These are phyloP conservation scores for Neurospora africana DNA, from an alignment of 495 filamentous ascomycete species.

Conservation along the genomic window DNA sequence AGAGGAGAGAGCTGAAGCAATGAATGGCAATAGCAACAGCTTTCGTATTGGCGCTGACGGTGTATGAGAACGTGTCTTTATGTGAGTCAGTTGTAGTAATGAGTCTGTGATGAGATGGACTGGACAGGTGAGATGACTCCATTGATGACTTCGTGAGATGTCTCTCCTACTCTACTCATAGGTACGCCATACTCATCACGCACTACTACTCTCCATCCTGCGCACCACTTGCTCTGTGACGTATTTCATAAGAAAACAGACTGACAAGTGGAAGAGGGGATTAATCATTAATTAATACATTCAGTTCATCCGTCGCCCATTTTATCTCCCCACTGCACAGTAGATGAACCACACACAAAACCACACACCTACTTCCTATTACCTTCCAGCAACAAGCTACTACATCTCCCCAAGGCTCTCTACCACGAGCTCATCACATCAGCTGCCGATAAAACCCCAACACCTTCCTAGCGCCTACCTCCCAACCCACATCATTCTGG, in stretches of 20 bases:
- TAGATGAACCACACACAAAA: background rate
- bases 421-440: background rate
- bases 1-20: background rate
- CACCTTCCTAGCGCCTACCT: slow-evolving; percentile 27
- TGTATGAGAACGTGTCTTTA: background rate
- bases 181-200: background rate
- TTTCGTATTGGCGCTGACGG: background rate
- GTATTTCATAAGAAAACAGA: background rate
- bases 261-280: background rate
- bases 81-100: background rate
- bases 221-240: background rate
- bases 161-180: background rate
- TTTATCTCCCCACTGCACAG: background rate
- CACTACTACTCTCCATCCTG: background rate
- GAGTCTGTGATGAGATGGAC: background rate
- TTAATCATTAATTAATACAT: background rate
- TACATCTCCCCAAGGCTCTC: background rate
- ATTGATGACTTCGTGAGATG: background rate
- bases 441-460: slow-evolving; percentile 25
- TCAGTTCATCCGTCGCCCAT: background rate
- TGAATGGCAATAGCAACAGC: background rate
- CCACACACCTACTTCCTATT: background rate
- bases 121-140: background rate
- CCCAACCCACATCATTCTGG: slow-evolving; percentile 34
- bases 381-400: background rate